A percentile compares a stretch with the other conserved stretches of the same genome.
phyloP scores from a whole-genome alignment of 257 asterid species.

The Ajuga chamaepitys region DNA sequence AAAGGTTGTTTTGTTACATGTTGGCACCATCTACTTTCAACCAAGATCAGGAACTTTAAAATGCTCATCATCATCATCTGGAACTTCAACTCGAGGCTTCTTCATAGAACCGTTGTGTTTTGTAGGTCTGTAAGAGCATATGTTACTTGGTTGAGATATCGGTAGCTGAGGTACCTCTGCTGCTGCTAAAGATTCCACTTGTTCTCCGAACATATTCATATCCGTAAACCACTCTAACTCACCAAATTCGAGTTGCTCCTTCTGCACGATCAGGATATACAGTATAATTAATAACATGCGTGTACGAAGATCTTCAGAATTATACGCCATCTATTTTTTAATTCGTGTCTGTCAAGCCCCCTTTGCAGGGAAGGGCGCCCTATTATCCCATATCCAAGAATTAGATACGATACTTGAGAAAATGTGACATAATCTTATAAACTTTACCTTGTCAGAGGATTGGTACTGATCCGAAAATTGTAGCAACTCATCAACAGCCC shows the following conservation, averaged over 20 bases:
- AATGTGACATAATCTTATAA: background rate
- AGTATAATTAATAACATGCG: background rate
- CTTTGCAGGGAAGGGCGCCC: too few relatives aligned
- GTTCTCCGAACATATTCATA: constrained; percentile 51
- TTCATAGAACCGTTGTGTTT: constrained; percentile 37
- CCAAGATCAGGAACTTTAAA: constrained; percentile 87
- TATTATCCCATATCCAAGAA: too few relatives aligned
- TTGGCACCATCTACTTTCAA: constrained; percentile 15
- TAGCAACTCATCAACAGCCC: constrained; percentile 75
- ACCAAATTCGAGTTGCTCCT: constrained; percentile 59
- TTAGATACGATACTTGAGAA: background rate
- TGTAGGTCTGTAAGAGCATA: constrained; percentile 20
- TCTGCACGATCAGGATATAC: constrained; percentile 24
- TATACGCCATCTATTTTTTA: too few relatives aligned
- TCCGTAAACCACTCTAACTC: constrained; percentile 67
- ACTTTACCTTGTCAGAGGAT: constrained; percentile 32
- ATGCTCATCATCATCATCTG: constrained; percentile 52
- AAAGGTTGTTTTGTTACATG: background rate
- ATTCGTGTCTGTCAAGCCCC: too few relatives aligned
- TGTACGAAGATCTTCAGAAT: too few relatives aligned
- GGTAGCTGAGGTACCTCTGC: constrained; percentile 83
- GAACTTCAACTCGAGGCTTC: constrained; percentile 52
- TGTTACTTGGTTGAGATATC: constrained; percentile 29
- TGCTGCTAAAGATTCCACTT: constrained; percentile 38
- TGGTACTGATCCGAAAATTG: constrained; percentile 63